Evolutionary conservation across 116 monocot genomes (phyloP), one percentile per base, ranked within the genome.

Genomic region (Trichopus zeylanicus): DNA sequence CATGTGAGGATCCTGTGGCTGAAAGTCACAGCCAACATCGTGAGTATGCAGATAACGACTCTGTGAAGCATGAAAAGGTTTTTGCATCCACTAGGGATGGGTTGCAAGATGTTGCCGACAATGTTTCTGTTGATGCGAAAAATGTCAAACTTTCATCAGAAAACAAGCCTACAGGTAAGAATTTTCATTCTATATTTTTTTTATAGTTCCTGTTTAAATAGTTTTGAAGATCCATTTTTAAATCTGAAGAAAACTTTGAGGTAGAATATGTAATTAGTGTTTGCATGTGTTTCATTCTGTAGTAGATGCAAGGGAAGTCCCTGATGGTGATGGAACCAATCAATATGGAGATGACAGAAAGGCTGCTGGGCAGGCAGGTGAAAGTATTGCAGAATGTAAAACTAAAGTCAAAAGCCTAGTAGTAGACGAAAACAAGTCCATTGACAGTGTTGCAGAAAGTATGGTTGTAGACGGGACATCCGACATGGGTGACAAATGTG

Each of bases 11-110:
- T 59, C 30, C 24, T 58, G 15, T 20, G 23, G 26, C 46, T 26
- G 60, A 49, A 18, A 46, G 42, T 59, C 21, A 56, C 42, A 29
- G 26, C 7, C 47, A 55, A 46, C 28, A 27, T 37, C 47, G 35
- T 68, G 66, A 79, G 32, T 46, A 23, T 61, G 38, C 64, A 22
- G 71, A 62, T 67, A 20, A 7, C 46, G 65, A 62, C 46, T 57
- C 48, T 8, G 52, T 12, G 30, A 78, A 66, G 42, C 16, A 78
- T 51, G 61, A 22, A 46, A 67, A 63, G 22, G 22, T 19, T 56
- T 20, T 15, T 35, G n/a, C 59, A 24, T 30, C 28, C 31, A 49
- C 5, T 47, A 58, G 38, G 38, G 69, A 66, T 47, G 69, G 59
- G 8, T n/a, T 9, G 10, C 51, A 39, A 23, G 55, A 29, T 2